Evolutionary conservation across 805 yeast species (phyloP).

Genomic region (Isabelozyma pseudorhagii): DNA sequence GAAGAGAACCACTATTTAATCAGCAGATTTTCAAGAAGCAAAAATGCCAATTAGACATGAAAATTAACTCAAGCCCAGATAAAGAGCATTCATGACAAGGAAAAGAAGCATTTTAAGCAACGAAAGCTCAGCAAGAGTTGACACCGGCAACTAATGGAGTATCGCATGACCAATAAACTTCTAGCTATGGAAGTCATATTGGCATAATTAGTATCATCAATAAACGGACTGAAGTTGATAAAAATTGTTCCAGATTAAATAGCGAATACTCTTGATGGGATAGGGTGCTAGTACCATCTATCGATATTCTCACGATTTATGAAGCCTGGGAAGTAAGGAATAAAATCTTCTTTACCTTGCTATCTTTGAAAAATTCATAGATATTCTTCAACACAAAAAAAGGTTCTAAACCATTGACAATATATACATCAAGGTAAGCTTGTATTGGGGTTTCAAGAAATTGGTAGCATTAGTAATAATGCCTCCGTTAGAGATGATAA

Average conservation of each 20-base stretch:
- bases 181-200: too few species aligned
- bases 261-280: not conserved
- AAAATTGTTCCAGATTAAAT: too few species aligned
- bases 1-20: too few species aligned
- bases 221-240: too few species aligned
- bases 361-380: constrained; percentile 19
- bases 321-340: constrained; percentile 24
- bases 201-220: too few species aligned
- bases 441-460: constrained; percentile 14
- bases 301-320: constrained; percentile 28
- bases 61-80: not conserved
- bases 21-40: too few species aligned
- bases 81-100: not conserved
- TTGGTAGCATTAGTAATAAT: constrained; percentile 9
- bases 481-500: constrained; percentile 30
- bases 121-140: not conserved
- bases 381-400: constrained; percentile 23
- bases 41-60: not conserved
- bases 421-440: constrained; percentile 11
- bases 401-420: constrained; percentile 27
- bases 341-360: constrained; percentile 20
- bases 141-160: too few species aligned
- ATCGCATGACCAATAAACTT: too few species aligned
- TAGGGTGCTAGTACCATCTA: constrained; percentile 36
- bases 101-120: not conserved